phyloP scores from a whole-genome alignment of 371 early-diverging fungal species.

The Nematocida homosporus region DNA sequence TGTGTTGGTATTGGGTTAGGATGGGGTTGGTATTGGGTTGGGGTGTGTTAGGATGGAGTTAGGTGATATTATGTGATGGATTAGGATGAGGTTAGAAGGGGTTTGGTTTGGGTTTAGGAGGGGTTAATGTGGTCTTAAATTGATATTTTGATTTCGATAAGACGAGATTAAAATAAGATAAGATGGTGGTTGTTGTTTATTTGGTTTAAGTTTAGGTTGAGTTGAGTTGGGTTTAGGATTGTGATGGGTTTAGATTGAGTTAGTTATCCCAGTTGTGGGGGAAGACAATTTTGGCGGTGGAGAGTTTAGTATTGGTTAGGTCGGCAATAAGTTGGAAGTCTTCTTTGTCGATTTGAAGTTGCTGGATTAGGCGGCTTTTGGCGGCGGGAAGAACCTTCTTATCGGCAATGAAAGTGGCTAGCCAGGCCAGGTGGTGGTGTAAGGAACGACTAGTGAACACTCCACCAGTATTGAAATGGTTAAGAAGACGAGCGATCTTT shows the following conservation, averaged over 20 bases:
- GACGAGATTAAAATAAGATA: too few relatives aligned
- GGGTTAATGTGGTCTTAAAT: neutral
- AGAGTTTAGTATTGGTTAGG: neutral
- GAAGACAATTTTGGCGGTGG: neutral
- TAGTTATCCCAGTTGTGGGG: neutral
- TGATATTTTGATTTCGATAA: too few relatives aligned
- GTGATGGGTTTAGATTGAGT: too few relatives aligned
- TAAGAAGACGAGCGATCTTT: neutral
- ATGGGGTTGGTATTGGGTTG: too few relatives aligned
- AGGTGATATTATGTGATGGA: neutral
- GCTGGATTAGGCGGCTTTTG: neutral
- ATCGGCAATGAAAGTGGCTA: neutral
- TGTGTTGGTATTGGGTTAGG: too few relatives aligned
- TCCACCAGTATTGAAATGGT: neutral
- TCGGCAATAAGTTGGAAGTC: neutral
- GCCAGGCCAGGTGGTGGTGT: neutral
- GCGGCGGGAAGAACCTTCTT: neutral
- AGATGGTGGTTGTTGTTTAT: neutral
- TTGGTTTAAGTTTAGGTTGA: neutral
- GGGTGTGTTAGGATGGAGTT: too few relatives aligned
- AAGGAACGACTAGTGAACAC: conserved; percentile 29
- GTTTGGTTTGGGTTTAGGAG: neutral
- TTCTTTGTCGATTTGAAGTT: conserved; percentile 11
- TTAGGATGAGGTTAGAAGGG: neutral
- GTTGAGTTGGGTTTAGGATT: too few relatives aligned